phyloP scores from a whole-genome alignment of 2,329 filamentous ascomycete genomes.

The Alternaria incomplexa region DNA sequence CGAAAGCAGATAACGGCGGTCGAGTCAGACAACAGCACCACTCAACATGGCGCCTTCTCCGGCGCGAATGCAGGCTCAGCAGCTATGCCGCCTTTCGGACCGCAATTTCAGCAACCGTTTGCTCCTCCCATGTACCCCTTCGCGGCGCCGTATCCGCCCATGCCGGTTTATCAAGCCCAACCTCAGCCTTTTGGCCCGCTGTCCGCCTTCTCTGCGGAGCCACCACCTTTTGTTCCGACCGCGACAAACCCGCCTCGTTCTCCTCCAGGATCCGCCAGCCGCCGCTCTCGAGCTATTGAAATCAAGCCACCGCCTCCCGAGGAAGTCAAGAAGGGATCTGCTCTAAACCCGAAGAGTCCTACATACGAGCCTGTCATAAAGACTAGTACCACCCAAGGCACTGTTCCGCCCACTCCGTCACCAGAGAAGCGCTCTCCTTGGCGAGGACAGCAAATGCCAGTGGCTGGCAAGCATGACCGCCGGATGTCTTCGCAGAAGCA shows the following conservation, averaged over 20 bases:
- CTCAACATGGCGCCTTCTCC: conserved; percentile 15
- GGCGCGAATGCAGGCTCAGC: conserved; percentile 11
- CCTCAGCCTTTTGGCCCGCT: conserved; percentile 26
- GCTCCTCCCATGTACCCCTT: conserved; percentile 33
- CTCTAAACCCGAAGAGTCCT: conserved; percentile 49
- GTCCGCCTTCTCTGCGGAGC: conserved; percentile 25
- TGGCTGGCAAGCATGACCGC: conserved; percentile 19
- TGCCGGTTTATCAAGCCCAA: conserved; percentile 36
- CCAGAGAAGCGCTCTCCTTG: conserved; percentile 39
- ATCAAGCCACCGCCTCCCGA: conserved; percentile 48
- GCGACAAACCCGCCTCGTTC: conserved; percentile 26
- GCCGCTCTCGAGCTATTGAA: conserved; percentile 49
- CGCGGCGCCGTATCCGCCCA: conserved; percentile 27
- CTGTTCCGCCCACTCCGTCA: conserved; percentile 41
- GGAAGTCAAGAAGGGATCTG: conserved; percentile 35
- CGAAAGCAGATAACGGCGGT: conserved; percentile 43
- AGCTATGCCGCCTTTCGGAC: conserved; percentile 24
- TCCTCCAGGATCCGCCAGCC: conserved; percentile 41
- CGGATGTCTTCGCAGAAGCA: conserved; percentile 38
- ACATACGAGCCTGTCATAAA: conserved; percentile 46
- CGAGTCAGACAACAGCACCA: conserved; percentile 23
- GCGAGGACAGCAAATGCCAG: conserved; percentile 27
- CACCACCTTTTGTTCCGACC: conserved; percentile 28
- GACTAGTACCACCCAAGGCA: conserved; percentile 10
- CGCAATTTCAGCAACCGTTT: conserved; percentile 34